Percentiles rank a stretch among this genome's conserved stretches.
These are phyloP conservation scores for Selenicereus undatus DNA, from an alignment of 148 eudicot species.

Conservation along the genomic window DNA sequence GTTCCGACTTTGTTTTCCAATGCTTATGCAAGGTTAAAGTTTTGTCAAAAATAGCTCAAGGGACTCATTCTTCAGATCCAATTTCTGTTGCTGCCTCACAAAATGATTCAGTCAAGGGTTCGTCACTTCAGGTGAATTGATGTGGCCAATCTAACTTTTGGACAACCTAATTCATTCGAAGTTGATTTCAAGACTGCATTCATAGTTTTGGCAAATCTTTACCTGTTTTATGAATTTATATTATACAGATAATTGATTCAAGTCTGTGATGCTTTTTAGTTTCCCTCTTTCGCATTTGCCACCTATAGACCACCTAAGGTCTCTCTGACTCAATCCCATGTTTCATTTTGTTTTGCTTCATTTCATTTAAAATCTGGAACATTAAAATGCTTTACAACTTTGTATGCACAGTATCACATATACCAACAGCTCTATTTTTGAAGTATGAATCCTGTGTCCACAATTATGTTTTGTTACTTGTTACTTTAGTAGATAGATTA, in stretches of 20 bases:
- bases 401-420: too few species aligned
- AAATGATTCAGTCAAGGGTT: constrained; percentile 75
- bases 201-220: background rate
- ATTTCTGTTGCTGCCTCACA: constrained; percentile 66
- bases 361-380: too few species aligned
- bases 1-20: constrained; percentile 6
- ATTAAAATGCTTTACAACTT: too few species aligned
- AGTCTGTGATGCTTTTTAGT: background rate
- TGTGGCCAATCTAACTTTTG: constrained; percentile 10
- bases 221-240: background rate
- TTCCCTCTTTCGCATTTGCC: background rate
- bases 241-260: background rate
- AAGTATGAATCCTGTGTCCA: too few species aligned
- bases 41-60: constrained; percentile 88
- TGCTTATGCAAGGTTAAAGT: constrained; percentile 55
- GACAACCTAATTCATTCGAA: background rate
- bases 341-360: too few species aligned
- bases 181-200: background rate
- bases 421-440: too few species aligned
- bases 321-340: background rate
- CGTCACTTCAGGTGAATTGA: constrained; percentile 77
- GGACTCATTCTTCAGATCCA: constrained; percentile 83
- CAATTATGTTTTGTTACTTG: too few species aligned
- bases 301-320: too few species aligned
- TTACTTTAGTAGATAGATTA: too few species aligned